These are phyloP conservation scores for Sporobolomyces phaffii DNA, from an alignment of 768 basidiomycete genomes.

Conservation along the genomic window DNA sequence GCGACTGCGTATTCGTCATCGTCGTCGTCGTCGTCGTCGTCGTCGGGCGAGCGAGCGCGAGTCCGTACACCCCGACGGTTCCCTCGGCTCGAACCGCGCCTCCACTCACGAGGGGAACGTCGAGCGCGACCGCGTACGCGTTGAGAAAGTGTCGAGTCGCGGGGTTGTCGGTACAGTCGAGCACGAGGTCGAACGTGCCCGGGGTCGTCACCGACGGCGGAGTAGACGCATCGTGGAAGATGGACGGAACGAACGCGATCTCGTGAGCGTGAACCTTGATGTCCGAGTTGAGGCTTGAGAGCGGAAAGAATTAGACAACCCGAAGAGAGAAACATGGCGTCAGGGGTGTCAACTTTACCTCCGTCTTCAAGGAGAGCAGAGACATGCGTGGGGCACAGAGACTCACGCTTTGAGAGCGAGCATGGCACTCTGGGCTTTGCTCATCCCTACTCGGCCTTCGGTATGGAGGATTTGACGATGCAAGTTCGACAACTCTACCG, in stretches of 20 bases:
- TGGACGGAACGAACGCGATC: constrained; percentile 42
- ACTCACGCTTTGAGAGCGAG: constrained; percentile 60
- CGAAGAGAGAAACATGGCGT: no score
- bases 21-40: no score
- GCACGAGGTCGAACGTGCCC: constrained; percentile 60
- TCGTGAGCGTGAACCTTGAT: constrained; percentile 57
- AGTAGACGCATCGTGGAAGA: constrained; percentile 36
- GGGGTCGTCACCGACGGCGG: neutral
- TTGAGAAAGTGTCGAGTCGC: constrained; percentile 88
- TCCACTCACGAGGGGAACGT: constrained; percentile 82
- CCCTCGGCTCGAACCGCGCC: constrained; percentile 62
- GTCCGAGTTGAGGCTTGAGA: constrained; percentile 57
- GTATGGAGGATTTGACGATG: constrained; percentile 88
- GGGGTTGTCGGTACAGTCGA: constrained; percentile 93
- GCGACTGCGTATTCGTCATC: no score
- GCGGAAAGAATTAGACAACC: neutral
- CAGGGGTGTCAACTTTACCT: no score
- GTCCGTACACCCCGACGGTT: constrained; percentile 46
- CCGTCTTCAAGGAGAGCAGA: neutral
- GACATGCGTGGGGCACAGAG: no score
- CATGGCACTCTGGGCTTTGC: constrained; percentile 77
- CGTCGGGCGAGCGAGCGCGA: constrained; percentile 18
- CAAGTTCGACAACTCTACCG: constrained; percentile 79
- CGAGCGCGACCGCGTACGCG: constrained; percentile 68
- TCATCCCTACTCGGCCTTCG: constrained; percentile 62